Evolutionary conservation across 768 basidiomycete genomes (phyloP), one percentile per base, ranked within the genome.

Genomic region (Rhodotorula paludigena): DNA sequence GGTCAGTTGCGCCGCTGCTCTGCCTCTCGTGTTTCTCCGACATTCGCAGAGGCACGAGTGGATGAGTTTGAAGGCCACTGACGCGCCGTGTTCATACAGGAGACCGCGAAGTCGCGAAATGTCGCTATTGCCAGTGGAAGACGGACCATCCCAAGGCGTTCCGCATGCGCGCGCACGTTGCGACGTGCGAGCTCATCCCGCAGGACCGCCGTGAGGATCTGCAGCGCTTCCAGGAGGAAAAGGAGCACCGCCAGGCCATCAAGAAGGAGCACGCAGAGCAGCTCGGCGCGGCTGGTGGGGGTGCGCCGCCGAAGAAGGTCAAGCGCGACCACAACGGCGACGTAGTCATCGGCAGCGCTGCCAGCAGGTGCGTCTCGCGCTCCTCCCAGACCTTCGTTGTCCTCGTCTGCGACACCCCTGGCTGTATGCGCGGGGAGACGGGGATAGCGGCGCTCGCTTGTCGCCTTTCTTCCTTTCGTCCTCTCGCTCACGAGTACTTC

Each of bases 111-210:
- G 36, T 72, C 30, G 75, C 73, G 3, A 28, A 36, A 15, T 75
- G 75, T 51, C 45, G 39, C n/a, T 64, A 23, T 35, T 76, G 75
- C 57, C n/a, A 41, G 10, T 76, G 75, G 75, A 64, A 49, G 47
- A 58, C 62, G 6, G 74, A 76, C 21, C 67, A 71, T 49, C 74
- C 75, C 9, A 76, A 76, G 61, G 72, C 75, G 36, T 74, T 74
- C 59, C 69, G 74, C 12, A 74, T 74, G 73, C 57, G 57, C 54
- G 38, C 61, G 2, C 61, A 68, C 61, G 68, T 53, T 11, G 3
- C 18, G 2, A 5, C 41, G 32, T 69, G 68, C 63, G 59, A 44
- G 30, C 1, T 23, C 11, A 41, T 61, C 28, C 63, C 68, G 14
- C 35, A 44, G 25, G 68, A 61, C 0, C 41, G 45, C 60, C 62